Evolutionary conservation across 352 stramenopile species (phyloP).

Genomic region (Globisporangium irregulare): DNA sequence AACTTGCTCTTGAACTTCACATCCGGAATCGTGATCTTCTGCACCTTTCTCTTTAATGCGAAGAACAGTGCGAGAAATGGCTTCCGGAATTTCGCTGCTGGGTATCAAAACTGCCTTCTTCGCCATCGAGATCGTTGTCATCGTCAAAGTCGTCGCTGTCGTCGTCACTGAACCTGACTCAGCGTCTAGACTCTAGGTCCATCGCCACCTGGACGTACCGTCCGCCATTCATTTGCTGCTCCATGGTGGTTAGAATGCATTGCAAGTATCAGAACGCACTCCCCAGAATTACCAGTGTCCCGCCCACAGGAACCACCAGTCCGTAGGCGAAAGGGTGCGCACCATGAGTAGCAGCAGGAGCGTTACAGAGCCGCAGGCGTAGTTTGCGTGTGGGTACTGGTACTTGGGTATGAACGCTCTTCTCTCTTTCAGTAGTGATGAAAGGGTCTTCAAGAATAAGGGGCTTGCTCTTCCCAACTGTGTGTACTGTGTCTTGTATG

Average conservation of each 20-base stretch:
- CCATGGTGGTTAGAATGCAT: slow-evolving; percentile 32
- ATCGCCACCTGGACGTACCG: slow-evolving; percentile 48
- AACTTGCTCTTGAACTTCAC: no score
- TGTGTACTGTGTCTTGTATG: no score
- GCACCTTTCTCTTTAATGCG: no score
- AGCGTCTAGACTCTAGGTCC: slow-evolving; percentile 36
- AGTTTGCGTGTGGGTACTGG: no score
- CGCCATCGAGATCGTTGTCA: slow-evolving; percentile 18
- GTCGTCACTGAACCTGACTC: slow-evolving; percentile 28
- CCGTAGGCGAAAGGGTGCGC: slow-evolving; percentile 34
- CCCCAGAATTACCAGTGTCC: slow-evolving; percentile 26
- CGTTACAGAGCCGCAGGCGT: no score
- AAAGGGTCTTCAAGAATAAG: no score
- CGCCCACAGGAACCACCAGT: slow-evolving; percentile 31
- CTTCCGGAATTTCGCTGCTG: background rate
- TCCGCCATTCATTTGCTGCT: slow-evolving; percentile 44
- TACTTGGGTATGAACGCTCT: no score
- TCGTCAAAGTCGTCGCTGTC: slow-evolving; percentile 37
- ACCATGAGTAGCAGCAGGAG: no score
- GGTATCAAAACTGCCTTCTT: background rate
- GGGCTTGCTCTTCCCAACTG: no score
- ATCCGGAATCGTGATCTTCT: no score
- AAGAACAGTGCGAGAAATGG: no score
- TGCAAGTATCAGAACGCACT: slow-evolving; percentile 33
- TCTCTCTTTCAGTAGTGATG: no score